A percentile compares a stretch with the other conserved stretches of the same genome.
Evolutionary conservation across 768 basidiomycete species (phyloP).

Genomic region (Xanthoconium purpureum): DNA sequence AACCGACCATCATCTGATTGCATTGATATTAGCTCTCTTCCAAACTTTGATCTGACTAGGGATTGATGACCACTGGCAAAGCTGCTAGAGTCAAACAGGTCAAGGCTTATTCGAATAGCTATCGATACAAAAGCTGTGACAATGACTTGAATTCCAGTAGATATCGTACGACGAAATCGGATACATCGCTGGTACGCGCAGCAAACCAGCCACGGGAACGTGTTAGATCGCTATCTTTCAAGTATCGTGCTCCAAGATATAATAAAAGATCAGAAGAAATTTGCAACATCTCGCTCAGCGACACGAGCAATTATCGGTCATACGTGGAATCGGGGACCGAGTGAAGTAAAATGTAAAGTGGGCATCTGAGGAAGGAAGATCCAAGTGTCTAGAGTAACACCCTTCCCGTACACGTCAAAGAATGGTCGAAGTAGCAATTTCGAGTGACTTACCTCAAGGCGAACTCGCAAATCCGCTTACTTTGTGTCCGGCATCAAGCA

Average conservation of each 20-base stretch:
- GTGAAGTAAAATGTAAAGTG: neutral
- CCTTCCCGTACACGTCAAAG: neutral
- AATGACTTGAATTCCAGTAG: constrained; percentile 5
- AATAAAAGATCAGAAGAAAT: no score
- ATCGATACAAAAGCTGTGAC: constrained; percentile 10
- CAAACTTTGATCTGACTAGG: no score
- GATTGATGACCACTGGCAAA: no score
- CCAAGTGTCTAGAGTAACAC: neutral
- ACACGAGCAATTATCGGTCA: constrained; percentile 11
- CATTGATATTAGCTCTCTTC: no score
- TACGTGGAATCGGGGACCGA: constrained; percentile 2
- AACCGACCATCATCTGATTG: no score
- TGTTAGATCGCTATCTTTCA: neutral
- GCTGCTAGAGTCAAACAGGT: no score
- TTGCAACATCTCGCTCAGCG: constrained; percentile 12
- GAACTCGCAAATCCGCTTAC: neutral
- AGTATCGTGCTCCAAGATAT: neutral
- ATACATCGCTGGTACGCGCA: constrained; percentile 15
- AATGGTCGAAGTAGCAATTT: neutral
- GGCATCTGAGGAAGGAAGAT: neutral
- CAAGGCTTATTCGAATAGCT: neutral
- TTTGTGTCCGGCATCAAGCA: constrained; percentile 1
- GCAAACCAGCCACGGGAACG: constrained; percentile 10
- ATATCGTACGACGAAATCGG: neutral
- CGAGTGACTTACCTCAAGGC: constrained; percentile 5